These are phyloP conservation scores for Akebia trifoliata DNA, from an alignment of 164 flowering plant species.

Conservation along the genomic window DNA sequence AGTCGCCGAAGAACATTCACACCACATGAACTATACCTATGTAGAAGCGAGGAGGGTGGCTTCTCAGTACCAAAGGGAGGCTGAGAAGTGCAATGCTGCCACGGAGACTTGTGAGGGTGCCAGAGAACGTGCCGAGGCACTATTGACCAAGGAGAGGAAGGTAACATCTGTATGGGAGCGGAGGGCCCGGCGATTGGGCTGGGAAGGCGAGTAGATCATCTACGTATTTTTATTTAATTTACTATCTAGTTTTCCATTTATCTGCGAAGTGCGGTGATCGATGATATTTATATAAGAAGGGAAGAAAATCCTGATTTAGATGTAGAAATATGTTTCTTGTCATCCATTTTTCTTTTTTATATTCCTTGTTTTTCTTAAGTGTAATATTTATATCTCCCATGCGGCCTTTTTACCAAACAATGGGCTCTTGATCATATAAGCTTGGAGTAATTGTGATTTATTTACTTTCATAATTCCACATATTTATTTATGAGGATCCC, in stretches of 20 bases:
- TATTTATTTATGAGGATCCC: too few relatives aligned
- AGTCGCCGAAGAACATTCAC: conserved; percentile 53
- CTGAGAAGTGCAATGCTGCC: conserved; percentile 86
- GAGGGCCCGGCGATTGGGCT: conserved; percentile 70
- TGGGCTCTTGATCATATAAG: neutral
- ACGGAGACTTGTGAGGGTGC: conserved; percentile 90
- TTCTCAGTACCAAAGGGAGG: conserved; percentile 73
- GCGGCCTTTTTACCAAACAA: neutral
- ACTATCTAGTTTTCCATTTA: neutral
- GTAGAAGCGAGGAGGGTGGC: conserved; percentile 74
- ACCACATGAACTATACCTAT: conserved; percentile 65
- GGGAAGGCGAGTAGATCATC: conserved; percentile 49
- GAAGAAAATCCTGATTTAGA: conserved; percentile 1
- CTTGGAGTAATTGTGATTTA: neutral
- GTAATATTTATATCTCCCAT: neutral
- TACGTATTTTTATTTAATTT: neutral
- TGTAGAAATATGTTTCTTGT: neutral
- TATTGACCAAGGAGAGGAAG: conserved; percentile 64
- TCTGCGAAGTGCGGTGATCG: neutral
- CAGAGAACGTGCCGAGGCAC: conserved; percentile 65
- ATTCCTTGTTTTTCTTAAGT: neutral
- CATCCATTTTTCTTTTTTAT: neutral
- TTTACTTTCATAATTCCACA: neutral
- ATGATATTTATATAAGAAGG: neutral
- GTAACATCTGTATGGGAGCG: conserved; percentile 69